Conservation (phyloP, 768 basidiomycete genomes). For the Lactarius akahatsu region DNA sequence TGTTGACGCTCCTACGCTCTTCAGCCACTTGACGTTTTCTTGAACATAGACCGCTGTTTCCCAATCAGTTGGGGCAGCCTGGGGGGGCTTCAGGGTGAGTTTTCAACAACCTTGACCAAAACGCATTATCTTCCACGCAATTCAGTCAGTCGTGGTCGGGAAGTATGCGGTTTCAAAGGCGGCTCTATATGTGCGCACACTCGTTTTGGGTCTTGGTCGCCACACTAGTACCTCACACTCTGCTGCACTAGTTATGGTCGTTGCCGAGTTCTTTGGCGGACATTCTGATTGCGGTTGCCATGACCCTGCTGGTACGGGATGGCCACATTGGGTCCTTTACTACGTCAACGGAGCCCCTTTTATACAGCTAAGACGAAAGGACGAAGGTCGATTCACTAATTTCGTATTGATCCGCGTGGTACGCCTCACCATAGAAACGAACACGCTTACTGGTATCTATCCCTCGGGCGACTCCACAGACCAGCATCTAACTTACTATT, state of each 20-base stretch:
- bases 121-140: not conserved
- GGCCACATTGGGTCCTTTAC: not conserved
- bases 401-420: constrained; percentile 19
- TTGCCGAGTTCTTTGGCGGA: constrained; percentile 7
- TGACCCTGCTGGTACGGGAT: not conserved
- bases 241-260: not conserved
- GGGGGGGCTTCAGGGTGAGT: constrained; percentile 4
- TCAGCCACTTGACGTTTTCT: not conserved
- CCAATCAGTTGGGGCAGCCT: constrained; percentile 1
- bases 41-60: not conserved
- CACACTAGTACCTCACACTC: not conserved
- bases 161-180: not conserved
- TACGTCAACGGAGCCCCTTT: not conserved
- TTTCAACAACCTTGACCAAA: not conserved
- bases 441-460: constrained; percentile 25
- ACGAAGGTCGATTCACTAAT: not conserved
- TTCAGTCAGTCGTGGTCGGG: not conserved
- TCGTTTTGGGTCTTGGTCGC: not conserved
- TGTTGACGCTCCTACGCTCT: not conserved
- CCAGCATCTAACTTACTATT: not conserved
- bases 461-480: too few relatives aligned
- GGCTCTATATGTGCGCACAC: constrained; percentile 1
- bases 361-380: not conserved
- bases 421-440: constrained; percentile 32
- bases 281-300: constrained; percentile 3